phyloP scores from a whole-genome alignment of 371 early-diverging fungal genomes.

The Dentiscutata heterogama region DNA sequence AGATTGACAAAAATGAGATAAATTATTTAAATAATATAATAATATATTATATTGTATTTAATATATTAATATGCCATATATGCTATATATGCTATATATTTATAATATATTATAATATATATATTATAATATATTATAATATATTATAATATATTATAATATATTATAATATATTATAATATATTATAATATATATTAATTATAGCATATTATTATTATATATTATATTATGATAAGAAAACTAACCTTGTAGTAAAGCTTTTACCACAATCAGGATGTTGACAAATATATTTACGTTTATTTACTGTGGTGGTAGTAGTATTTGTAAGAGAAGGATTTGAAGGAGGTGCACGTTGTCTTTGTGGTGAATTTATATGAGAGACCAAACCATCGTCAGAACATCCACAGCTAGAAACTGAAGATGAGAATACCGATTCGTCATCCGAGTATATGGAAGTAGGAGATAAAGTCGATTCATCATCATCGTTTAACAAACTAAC shows the following conservation, averaged over 20 bases:
- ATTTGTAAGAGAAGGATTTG: neutral
- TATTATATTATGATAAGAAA: neutral
- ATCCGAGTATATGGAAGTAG: neutral
- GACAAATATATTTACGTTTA: constrained; percentile 39
- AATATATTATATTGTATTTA: too few relatives aligned
- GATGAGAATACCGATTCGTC: neutral
- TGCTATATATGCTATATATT: too few relatives aligned
- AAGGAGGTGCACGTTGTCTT: neutral
- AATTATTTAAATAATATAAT: neutral
- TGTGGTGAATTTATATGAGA: neutral
- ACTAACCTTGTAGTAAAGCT: constrained; percentile 45
- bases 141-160: neutral
- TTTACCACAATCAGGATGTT: constrained; percentile 32
- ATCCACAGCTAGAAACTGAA: neutral
- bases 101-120: neutral
- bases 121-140: neutral
- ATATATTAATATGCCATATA: neutral
- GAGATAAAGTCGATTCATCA: neutral
- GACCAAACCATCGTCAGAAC: neutral
- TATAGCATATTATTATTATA: neutral
- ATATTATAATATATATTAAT: neutral
- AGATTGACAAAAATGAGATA: neutral
- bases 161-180: neutral
- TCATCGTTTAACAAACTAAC: constrained; percentile 33
- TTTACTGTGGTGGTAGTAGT: neutral